Percentiles rank a stretch among this genome's conserved stretches.
Conservation (phyloP, 1,139 yeast species). For the Yamadazyma conglobata region DNA sequence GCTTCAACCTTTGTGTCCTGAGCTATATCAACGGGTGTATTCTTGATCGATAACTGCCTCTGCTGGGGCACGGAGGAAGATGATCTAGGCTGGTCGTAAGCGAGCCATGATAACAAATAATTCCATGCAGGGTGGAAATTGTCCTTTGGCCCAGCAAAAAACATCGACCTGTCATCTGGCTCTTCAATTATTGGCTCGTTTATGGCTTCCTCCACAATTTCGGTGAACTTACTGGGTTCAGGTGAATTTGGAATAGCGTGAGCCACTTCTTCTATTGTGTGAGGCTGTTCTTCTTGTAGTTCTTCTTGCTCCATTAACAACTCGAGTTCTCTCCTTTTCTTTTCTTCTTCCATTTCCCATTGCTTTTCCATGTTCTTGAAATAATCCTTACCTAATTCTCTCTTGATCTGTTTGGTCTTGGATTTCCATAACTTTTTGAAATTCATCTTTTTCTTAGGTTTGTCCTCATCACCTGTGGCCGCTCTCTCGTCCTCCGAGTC, state of each 20-base stretch:
- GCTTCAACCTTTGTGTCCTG: background rate
- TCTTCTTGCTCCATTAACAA: constrained; percentile 6
- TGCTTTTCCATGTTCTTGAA: constrained; percentile 25
- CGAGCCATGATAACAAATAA: constrained; percentile 36
- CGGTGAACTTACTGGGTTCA: constrained; percentile 1
- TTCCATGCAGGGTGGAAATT: constrained; percentile 39
- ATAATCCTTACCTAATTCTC: constrained; percentile 32
- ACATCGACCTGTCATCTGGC: constrained; percentile 12
- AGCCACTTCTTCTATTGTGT: constrained; percentile 4
- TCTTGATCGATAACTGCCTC: background rate
- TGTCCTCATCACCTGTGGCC: constrained; percentile 11
- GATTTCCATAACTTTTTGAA: constrained; percentile 25
- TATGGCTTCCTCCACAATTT: constrained; percentile 4
- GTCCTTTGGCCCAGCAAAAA: constrained; percentile 23
- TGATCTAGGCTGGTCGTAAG: constrained; percentile 20
- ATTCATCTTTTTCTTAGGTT: constrained; percentile 22
- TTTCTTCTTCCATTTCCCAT: constrained; percentile 17
- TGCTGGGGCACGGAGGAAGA: background rate
- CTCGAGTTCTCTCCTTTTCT: constrained; percentile 14
- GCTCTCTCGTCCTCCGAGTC: constrained; percentile 17
- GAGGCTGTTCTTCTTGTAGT: constrained; percentile 2
- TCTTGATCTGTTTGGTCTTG: constrained; percentile 26
- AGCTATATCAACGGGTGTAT: constrained; percentile 1
- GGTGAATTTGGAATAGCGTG: background rate
- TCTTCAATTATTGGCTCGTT: constrained; percentile 11